Evolutionary conservation across 2,329 filamentous ascomycete species (phyloP), one percentile per base, ranked within the genome.

Genomic region (Verticillium nonalfalfae): DNA sequence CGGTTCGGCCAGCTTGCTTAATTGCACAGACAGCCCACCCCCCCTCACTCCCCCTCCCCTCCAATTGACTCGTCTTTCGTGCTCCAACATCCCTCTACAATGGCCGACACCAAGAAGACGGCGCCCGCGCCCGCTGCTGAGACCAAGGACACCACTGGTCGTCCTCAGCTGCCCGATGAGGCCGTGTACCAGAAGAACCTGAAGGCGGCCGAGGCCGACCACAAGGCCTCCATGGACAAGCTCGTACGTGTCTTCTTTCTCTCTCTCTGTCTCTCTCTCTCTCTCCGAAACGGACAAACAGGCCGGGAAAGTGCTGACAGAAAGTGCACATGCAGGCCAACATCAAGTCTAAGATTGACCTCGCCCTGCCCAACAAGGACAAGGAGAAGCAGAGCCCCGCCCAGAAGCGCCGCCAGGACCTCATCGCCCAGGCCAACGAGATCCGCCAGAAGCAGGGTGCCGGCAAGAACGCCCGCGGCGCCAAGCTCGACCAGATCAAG

Each of bases 401-500:
- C 64, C 88, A 87, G 71, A 92, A 96, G 82, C 90, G 88, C 73
- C 90, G 93, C 72, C 85, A 91, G 75, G 92, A 97, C 76, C 87
- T 98, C 67, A 90, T 92, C 70, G 81, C 86, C 60, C 86, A 98
- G 78, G 85, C 93, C 70, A 89, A 88, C 73, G 85, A 90, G 68
- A 97, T 99, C 76, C 89, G 91, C 65, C 85, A 88, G 75, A 89
- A 95, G 80, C 95, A 98, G 80, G 88, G 89, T 68, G 89, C 86
- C 63, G 90, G 91, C 81, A 99, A 99, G 84, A 85, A 87, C 63
- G 87, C 90, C 60, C 90, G 93, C 61, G 85, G 83, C 69, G 83
- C 84, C 72, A 88, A 93, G 75, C 85, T 91, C 70, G 93, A 97
- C 71, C 91, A 96, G 79, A 90, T 97, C 80, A 96, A 95, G 85